Base-by-base conservation (phyloP, 2,329 filamentous ascomycete species). In the Fusarium sp. region DNA sequence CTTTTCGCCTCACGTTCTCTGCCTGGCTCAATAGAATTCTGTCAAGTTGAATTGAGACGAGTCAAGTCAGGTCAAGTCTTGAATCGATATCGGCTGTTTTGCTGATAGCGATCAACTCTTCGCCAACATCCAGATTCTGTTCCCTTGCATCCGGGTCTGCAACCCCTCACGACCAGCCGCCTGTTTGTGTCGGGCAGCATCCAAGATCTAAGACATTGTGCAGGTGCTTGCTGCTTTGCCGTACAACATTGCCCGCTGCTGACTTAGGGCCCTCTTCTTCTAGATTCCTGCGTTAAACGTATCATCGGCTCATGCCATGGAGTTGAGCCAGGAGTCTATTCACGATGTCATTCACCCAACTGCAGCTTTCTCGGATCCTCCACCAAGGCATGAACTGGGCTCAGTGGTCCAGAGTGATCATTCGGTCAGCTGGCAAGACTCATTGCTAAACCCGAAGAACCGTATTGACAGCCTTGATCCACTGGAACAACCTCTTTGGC, bases 301-400 rank as follows among this genome's bases (percentile, higher is more conserved):
- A 22, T 43, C 28, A 59, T 33, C 60, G 19, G 45, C 21, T 50
- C 49, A 55, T 71, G 72, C 65, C 50, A 89, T 89, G 87, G 85
- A 89, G 57, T 78, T 89, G 54, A 87, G 80, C 68, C 80, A 83
- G 57, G 77, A 81, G 60, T 80, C 84, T 24, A 86, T 89, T 56
- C 83, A 86, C 74, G 82, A 86, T 75, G 84, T 87, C 58, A 82
- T 88, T 59, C 87, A 89, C 73, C 86, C 87, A 31, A 89, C 87
- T 21, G 87, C 87, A 19, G 86, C 82, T 62, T 88, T 85, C 55
- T 77, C 74, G 21, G 57, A 53, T 66, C 55, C 57, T 38, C 47
- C 45, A 19, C 42, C 31, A 19, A 55, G 46, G 21, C 52, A 38
- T 38, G 39, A 49, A 50, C 11, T 38, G 38, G 52, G 64, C 28